Evolutionary conservation across 805 yeast genomes (phyloP).

Genomic region (Teunomyces gatunensis): DNA sequence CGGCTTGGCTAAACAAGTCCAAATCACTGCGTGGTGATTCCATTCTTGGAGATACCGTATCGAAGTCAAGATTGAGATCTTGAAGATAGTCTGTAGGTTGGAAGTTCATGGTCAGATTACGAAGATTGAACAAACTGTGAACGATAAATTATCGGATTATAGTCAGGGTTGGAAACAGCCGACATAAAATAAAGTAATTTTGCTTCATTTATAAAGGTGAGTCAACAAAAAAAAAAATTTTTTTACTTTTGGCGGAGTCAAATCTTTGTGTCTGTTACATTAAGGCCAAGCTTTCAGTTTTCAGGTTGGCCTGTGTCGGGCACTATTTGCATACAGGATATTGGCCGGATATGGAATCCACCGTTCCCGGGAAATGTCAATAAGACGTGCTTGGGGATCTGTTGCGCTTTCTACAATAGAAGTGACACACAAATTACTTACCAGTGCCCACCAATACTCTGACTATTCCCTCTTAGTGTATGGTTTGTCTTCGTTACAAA

Average conservation of each 20-base stretch:
- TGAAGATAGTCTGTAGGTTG: slow-evolving; percentile 41
- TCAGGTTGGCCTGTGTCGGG: not conserved
- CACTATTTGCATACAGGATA: not conserved
- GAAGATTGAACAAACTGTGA: not conserved
- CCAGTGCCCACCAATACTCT: no score
- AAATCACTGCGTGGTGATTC: slow-evolving; percentile 25
- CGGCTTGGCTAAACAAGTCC: slow-evolving; percentile 39
- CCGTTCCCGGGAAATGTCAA: not conserved
- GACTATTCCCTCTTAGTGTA: no score
- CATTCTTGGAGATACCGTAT: slow-evolving; percentile 21
- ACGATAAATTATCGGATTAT: not conserved
- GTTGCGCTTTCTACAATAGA: no score
- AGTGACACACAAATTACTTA: no score
- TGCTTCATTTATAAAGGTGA: slow-evolving; percentile 1
- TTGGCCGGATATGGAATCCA: not conserved
- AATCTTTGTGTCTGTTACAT: not conserved
- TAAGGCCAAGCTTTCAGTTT: not conserved
- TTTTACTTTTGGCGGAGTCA: not conserved
- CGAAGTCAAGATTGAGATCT: slow-evolving; percentile 40
- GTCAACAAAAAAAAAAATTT: slow-evolving; percentile 1
- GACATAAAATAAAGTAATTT: not conserved
- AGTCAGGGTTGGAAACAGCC: not conserved
- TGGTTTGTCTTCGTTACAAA: no score
- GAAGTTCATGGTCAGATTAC: slow-evolving; percentile 30
- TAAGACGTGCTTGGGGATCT: no score